Conservation (phyloP, 306 rosid genomes). For the Sphenostylis stenocarpa region DNA sequence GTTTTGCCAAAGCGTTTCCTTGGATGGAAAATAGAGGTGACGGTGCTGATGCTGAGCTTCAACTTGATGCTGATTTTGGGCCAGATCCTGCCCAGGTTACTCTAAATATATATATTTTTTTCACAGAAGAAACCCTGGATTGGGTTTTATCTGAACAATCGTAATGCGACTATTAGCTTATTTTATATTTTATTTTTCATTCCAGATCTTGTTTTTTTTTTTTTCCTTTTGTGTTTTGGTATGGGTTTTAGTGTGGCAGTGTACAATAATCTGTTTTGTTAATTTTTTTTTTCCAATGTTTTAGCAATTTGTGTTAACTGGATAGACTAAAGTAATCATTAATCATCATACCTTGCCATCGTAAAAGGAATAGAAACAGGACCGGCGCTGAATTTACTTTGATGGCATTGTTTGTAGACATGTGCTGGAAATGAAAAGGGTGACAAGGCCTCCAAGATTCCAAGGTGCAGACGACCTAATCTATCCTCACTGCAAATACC, state of each 20-base stretch:
- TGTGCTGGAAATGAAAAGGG: constrained; percentile 38
- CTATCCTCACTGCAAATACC: constrained; percentile 72
- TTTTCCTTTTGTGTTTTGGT: no score
- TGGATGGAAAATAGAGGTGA: constrained; percentile 50
- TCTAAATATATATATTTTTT: not conserved
- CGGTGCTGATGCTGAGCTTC: constrained; percentile 32
- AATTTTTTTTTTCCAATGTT: not conserved
- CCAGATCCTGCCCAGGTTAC: constrained; percentile 46
- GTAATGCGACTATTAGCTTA: not conserved
- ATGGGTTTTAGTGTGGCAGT: not conserved
- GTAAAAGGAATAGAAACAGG: not conserved
- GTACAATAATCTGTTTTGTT: not conserved
- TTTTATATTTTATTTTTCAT: not conserved
- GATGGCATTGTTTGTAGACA: constrained; percentile 32
- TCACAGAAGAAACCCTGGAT: not conserved
- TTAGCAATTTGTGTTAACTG: not conserved
- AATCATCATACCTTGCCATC: not conserved
- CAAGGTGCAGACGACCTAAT: constrained; percentile 54
- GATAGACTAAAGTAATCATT: not conserved
- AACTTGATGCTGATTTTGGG: constrained; percentile 25
- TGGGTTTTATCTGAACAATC: not conserved
- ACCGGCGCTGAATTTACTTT: constrained; percentile 9
- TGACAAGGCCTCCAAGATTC: constrained; percentile 43
- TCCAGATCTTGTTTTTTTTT: not conserved
- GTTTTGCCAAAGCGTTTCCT: constrained; percentile 15